Base-by-base conservation (phyloP, 495 filamentous ascomycete species). In the Podospora fimiseda region DNA sequence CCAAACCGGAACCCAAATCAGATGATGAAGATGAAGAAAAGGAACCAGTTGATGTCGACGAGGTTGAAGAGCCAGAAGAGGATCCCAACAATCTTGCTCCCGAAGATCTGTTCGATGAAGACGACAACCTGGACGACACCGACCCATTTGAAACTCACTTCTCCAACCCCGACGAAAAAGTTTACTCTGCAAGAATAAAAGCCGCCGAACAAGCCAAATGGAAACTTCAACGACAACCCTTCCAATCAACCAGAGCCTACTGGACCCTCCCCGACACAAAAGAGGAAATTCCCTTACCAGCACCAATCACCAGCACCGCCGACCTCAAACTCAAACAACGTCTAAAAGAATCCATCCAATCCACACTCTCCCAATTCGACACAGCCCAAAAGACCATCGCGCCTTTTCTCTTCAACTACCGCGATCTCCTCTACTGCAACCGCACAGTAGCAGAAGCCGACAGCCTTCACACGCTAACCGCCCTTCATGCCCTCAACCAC, bases 141-240 rank as follows among this genome's bases (percentile, higher is more conserved):
- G 90, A 95, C 65, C 84, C 88, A 2, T 96, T 94, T 61, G 82
- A 90, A 44, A 71, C 74, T 30, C 92, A 96, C 66, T 92, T 95
- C 67, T 77, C 79, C 23, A 68, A 70, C 18, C 78, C 81, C 1
- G 78, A 87, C 15, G 79, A 84, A 37, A 70, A 76, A 5, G 66
- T 76, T 16, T 56, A 90, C 2, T 67, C 71, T 8, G 67, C 67
- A 56, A 73, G 74, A 44, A 38, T 81, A 8, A 70, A 71, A 27
- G 65, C 70, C 7, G 70, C 91, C 21, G 65, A 84, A 57, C 66
- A 76, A 13, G 78, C 79, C 30, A 74, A 82, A 55, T 94, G 87
- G 84, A 64, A 64, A 15, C 72, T 67, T 3, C 69, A 77, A 23
- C 77, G 80, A 57, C 38, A 64, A 13, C 58, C 70, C 18, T 63